phyloP scores from a whole-genome alignment of 768 basidiomycete genomes.

The Russula emetica region DNA sequence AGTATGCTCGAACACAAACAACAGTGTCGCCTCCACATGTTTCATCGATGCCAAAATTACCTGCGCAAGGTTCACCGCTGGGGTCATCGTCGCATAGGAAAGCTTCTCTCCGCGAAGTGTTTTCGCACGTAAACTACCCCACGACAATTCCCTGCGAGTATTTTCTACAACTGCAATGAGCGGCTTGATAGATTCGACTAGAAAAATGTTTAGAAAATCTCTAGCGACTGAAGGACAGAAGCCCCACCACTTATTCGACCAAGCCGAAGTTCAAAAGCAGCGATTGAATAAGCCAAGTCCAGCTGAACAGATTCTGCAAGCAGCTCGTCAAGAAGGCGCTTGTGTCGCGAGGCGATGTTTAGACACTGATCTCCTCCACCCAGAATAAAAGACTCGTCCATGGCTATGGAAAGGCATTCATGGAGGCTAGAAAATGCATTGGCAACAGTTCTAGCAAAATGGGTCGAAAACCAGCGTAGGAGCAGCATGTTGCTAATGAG shows the following conservation, averaged over 20 bases:
- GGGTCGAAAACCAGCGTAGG: slow-evolving; percentile 42
- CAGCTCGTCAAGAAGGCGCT: slow-evolving; percentile 30
- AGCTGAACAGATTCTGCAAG: slow-evolving; percentile 39
- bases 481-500: slow-evolving; percentile 39
- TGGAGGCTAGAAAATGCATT: slow-evolving; percentile 37
- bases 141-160: slow-evolving; percentile 43
- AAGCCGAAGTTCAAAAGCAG: slow-evolving; percentile 44
- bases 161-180: slow-evolving; percentile 45
- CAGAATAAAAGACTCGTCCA: slow-evolving; percentile 31
- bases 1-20: slow-evolving; percentile 34
- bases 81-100: slow-evolving; percentile 30
- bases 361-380: slow-evolving; percentile 22
- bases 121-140: slow-evolving; percentile 36
- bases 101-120: background rate
- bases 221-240: background rate
- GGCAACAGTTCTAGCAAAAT: slow-evolving; percentile 41
- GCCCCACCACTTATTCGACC: slow-evolving; percentile 42
- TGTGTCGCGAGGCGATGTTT: slow-evolving; percentile 28
- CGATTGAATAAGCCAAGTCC: slow-evolving; percentile 42
- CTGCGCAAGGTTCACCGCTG: slow-evolving; percentile 37
- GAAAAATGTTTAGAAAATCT: slow-evolving; percentile 12
- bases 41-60: slow-evolving; percentile 38
- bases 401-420: slow-evolving; percentile 35
- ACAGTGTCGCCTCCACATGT: slow-evolving; percentile 32
- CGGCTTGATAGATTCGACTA: slow-evolving; percentile 43